Conservation (phyloP, 2,329 filamentous ascomycete genomes). For the Coleophoma crateriformis region DNA sequence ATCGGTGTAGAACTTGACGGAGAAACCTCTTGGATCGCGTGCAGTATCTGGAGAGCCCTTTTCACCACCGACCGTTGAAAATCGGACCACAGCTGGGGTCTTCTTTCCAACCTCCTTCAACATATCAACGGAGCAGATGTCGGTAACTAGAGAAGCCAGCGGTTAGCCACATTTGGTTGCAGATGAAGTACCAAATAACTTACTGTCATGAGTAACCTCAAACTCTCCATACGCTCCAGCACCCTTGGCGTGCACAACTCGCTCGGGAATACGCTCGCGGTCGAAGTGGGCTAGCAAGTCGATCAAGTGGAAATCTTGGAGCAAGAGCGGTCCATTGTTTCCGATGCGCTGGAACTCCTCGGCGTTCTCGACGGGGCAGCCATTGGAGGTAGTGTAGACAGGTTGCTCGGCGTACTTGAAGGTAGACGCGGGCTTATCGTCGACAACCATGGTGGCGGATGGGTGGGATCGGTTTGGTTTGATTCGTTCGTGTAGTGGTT, state of each 20-base stretch:
- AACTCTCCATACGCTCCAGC: constrained; percentile 27
- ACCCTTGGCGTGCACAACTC: constrained; percentile 60
- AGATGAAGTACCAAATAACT: constrained; percentile 17
- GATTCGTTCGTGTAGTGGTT: neutral
- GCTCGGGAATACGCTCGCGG: constrained; percentile 45
- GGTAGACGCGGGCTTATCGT: constrained; percentile 37
- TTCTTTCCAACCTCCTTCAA: constrained; percentile 59
- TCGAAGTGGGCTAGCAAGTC: constrained; percentile 52
- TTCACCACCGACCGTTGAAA: constrained; percentile 68
- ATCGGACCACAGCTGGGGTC: constrained; percentile 60
- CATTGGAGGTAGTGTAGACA: constrained; percentile 55
- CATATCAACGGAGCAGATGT: neutral
- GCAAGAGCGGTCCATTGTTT: constrained; percentile 49
- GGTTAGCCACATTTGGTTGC: neutral
- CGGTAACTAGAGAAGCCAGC: neutral
- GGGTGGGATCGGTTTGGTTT: neutral
- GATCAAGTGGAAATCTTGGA: constrained; percentile 62
- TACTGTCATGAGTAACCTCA: constrained; percentile 22
- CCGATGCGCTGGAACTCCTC: constrained; percentile 48
- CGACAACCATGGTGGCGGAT: constrained; percentile 33
- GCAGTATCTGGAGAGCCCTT: constrained; percentile 63
- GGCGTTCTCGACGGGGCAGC: constrained; percentile 49
- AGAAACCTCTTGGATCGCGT: constrained; percentile 62
- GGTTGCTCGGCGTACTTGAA: constrained; percentile 52
- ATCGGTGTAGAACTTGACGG: constrained; percentile 66